Base-by-base conservation (phyloP, 768 basidiomycete genomes). In the Phaeolepiota aurea region DNA sequence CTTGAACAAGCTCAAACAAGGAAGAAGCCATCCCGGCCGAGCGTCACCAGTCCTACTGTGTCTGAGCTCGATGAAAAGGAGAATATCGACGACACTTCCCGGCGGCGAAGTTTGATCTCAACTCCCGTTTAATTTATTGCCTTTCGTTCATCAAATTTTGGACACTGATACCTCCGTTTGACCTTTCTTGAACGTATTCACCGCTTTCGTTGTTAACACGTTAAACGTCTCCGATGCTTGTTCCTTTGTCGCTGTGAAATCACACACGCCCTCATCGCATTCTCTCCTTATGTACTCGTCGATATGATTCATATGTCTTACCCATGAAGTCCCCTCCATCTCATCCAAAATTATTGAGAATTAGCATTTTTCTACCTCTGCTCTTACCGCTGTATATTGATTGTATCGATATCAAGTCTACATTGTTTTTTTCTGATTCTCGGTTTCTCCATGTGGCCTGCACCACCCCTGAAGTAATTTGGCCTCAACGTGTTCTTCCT, bases 61-160 rank as follows among this genome's bases (percentile, higher is more conserved):
- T 54, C 61, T 9, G 71, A 73, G 54, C 50, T 59, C 22, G 69
- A 72, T 40, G 78, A 80, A 53, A 82, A 80, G 59, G 78, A 80
- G 60, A 82, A 82, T 47, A 53, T 73, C 41, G 63, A 64, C 37
- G 50, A 45, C 13, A 45, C 35, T 23, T 48, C 53, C 32, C 48
- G 45, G 25, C 56, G 53, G 44, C 58, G 59, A 42, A 64, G 50
- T 39, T 14, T 56, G 53, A 48, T 66, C 44, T 59, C 65, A 19
- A 49, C 50, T n/a, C 25, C 25, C n/a, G 25, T n/a, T 34, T 57
- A 42, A 56, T 4, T 23, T 9, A 18, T 20, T 25, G 3, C 28
- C 2, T 23, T 14, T 16, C 18, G 10, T 28, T n/a, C 7, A 28
- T 28, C n/a, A n/a, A n/a, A 28, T 28, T n/a, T 28, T 28, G 25